Base-by-base conservation (phyloP, 75 land plant genomes). In the Pinus tabuliformis region DNA sequence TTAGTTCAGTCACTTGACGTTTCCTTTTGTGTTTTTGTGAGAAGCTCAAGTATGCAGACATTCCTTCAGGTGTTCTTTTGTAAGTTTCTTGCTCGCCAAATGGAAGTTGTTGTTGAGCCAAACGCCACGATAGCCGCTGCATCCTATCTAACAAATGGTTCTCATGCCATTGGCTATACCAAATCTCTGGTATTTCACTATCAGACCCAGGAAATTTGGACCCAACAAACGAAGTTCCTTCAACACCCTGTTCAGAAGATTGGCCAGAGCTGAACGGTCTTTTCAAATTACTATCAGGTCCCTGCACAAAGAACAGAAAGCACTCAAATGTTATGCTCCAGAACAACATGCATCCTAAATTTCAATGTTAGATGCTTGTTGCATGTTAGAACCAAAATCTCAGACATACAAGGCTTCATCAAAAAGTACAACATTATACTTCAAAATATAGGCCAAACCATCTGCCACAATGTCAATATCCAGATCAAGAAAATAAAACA, bases 61-160 rank as follows among this genome's bases (percentile, higher is more conserved):
- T 93, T 30, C 82, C 87, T 56, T 83, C 88, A 75, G 96, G 80
- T 15, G 94, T 86, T 28, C 96, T 78, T 60, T 83, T 92, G 2
- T 76, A 83, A 56, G 80, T 75, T 58, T 91, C 94, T 28, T 75
- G 77, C 22, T 89, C 90, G 28, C 90, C 84, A 75, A 73, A 79
- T 36, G 83, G 80, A 74, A 87, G 76, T 68, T 56, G 77, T 62
- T 81, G 82, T 74, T 90, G 86, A 21, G 81, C 58, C 73, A 78
- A 22, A 42, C 83, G 82, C 64, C 83, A 80, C 73, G 81, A 75
- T 26, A 82, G 56, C 66, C 83, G 59, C 17, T 82, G 42, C 83
- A 82, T 79, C 74, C 76, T 84, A 30, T 73, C 83, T 24, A 64
- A 56, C 72, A 66, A 78, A 74, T 86, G 81, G 58, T 81, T 87